phyloP scores from a whole-genome alignment of 192 early-diverging fungal species.

The Mortierella claussenii region DNA sequence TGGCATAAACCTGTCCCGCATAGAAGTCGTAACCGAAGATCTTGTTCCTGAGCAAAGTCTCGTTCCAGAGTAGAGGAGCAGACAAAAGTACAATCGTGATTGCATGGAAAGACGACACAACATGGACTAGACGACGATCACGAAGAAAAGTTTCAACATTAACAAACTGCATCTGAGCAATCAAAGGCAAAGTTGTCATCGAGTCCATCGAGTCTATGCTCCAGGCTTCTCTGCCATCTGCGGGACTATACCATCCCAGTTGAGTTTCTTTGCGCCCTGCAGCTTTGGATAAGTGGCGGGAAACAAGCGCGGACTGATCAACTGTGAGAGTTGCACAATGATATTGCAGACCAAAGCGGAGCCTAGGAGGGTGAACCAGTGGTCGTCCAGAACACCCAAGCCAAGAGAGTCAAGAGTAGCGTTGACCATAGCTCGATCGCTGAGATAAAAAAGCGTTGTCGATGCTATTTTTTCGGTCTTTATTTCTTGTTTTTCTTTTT shows the following conservation, averaged over 20 bases:
- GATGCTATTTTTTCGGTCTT: no score
- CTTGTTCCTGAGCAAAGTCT: constrained; percentile 70
- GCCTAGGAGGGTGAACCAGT: constrained; percentile 72
- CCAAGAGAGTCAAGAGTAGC: constrained; percentile 62
- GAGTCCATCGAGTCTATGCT: no score
- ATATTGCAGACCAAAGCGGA: constrained; percentile 63
- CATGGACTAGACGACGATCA: constrained; percentile 63
- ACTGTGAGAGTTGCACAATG: constrained; percentile 67
- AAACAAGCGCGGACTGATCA: constrained; percentile 72
- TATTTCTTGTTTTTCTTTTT: neutral
- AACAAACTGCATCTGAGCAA: neutral
- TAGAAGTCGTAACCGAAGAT: constrained; percentile 78
- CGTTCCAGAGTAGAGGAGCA: constrained; percentile 74
- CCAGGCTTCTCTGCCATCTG: no score
- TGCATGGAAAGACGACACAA: constrained; percentile 84
- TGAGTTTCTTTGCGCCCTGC: constrained; percentile 61
- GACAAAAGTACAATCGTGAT: constrained; percentile 71
- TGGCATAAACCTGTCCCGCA: constrained; percentile 80
- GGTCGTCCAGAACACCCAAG: constrained; percentile 64
- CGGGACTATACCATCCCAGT: constrained; percentile 61
- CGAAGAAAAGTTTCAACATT: neutral
- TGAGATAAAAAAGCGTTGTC: neutral
- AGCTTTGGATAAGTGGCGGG: constrained; percentile 73
- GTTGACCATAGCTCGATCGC: constrained; percentile 9
- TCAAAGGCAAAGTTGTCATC: no score